phyloP scores from a whole-genome alignment of 2,329 filamentous ascomycete species.

The Epicoccum sorghinum region DNA sequence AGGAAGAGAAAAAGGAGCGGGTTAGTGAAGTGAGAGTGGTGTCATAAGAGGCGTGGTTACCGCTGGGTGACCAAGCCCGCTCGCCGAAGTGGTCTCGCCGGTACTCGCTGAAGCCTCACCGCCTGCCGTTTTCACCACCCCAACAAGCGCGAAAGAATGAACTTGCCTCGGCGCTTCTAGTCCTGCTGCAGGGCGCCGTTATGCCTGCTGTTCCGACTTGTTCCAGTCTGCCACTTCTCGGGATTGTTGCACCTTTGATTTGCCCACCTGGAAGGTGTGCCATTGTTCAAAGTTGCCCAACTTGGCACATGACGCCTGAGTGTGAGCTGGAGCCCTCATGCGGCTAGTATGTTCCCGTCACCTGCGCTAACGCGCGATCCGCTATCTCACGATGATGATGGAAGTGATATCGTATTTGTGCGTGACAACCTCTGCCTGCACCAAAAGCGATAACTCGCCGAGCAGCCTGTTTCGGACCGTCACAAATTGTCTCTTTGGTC shows the following conservation, averaged over 20 bases:
- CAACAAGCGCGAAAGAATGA: slow-evolving; percentile 10
- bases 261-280: neutral
- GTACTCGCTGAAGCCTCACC: slow-evolving; percentile 26
- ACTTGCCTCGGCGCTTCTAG: slow-evolving; percentile 5
- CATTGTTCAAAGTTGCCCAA: slow-evolving; percentile 9
- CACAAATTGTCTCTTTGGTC: too few species aligned
- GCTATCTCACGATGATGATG: slow-evolving; percentile 5
- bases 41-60: slow-evolving; percentile 12
- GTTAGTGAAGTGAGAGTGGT: slow-evolving; percentile 12
- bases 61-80: slow-evolving; percentile 25
- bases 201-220: slow-evolving; percentile 2
- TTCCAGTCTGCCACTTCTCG: neutral
- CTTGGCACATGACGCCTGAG: slow-evolving; percentile 12
- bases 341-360: slow-evolving; percentile 13
- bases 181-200: slow-evolving; percentile 7
- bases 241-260: slow-evolving; percentile 9
- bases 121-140: slow-evolving; percentile 17
- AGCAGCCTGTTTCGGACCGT: neutral
- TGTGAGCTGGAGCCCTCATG: neutral
- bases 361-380: slow-evolving; percentile 13
- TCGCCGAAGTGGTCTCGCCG: slow-evolving; percentile 26
- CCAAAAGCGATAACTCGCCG: neutral
- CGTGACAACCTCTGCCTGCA: neutral
- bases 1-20: slow-evolving; percentile 11
- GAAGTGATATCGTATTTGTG: neutral